Evolutionary conservation across 495 filamentous ascomycete species (phyloP).

Genomic region (Penicillium herquei): DNA sequence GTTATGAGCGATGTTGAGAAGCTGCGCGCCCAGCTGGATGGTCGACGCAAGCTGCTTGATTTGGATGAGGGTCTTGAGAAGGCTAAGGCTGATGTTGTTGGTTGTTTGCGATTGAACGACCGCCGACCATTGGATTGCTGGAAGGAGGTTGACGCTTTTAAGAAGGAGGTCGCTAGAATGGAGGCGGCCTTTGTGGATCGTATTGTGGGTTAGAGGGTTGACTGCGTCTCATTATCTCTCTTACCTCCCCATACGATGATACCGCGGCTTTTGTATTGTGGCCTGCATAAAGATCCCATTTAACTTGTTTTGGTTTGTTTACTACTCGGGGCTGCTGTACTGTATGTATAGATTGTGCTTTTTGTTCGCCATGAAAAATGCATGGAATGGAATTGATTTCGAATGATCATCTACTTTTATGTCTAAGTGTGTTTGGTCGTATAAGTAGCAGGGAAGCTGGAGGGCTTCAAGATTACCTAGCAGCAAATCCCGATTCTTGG

Average conservation of each 20-base stretch:
- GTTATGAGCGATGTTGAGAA: constrained; percentile 69
- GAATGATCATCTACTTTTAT: constrained; percentile 2
- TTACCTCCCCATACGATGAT: background rate
- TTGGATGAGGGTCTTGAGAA: constrained; percentile 64
- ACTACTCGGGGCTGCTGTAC: constrained; percentile 22
- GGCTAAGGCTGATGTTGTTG: constrained; percentile 74
- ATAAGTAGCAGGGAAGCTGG: background rate
- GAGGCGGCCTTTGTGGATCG: constrained; percentile 86
- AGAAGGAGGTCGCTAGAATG: constrained; percentile 76
- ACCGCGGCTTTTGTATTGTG: constrained; percentile 6
- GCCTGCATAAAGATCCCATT: constrained; percentile 8
- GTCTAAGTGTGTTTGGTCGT: background rate
- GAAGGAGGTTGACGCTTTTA: constrained; percentile 89
- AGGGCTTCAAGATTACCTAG: background rate
- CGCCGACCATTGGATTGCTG: constrained; percentile 92
- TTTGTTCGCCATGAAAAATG: constrained; percentile 14
- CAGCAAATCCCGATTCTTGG: background rate
- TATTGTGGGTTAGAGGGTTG: constrained; percentile 57
- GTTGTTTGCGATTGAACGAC: constrained; percentile 83
- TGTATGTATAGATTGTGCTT: constrained; percentile 33
- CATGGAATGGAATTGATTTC: constrained; percentile 18
- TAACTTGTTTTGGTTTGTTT: constrained; percentile 11
- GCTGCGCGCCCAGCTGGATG: constrained; percentile 70
- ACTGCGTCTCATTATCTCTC: background rate
- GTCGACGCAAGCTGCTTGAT: constrained; percentile 67